These are phyloP conservation scores for Monosporascus sp. DNA, from an alignment of 2,329 filamentous ascomycete genomes.

Conservation along the genomic window DNA sequence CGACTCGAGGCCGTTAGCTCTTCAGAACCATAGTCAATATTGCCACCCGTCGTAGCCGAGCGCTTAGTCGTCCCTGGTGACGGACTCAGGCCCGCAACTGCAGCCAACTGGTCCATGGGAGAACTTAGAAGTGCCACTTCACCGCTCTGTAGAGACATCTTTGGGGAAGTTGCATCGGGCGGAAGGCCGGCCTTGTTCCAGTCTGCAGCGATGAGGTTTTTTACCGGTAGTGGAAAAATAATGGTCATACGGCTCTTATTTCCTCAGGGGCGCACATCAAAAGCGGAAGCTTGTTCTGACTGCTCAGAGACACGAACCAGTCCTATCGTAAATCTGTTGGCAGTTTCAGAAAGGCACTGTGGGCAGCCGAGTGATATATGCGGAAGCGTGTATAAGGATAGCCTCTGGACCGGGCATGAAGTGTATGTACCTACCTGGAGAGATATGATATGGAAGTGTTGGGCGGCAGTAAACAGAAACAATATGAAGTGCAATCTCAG, in stretches of 20 bases:
- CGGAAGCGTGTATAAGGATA: too few relatives aligned
- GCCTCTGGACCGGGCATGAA: too few relatives aligned
- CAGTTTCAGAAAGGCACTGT: too few relatives aligned
- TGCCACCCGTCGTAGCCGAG: background rate
- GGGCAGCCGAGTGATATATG: too few relatives aligned
- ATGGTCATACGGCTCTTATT: constrained; percentile 5
- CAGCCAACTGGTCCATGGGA: background rate
- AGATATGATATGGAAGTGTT: too few relatives aligned
- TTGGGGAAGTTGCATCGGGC: background rate
- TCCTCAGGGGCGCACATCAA: constrained; percentile 1
- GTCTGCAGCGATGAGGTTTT: background rate
- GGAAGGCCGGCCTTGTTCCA: background rate
- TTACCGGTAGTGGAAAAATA: background rate
- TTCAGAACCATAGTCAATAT: background rate
- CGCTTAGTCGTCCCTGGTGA: background rate
- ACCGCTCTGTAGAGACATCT: background rate
- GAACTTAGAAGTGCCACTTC: background rate
- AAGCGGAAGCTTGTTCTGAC: background rate
- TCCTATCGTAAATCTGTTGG: too few relatives aligned
- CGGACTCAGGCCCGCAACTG: background rate
- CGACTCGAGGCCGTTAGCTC: background rate
- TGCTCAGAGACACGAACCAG: background rate
- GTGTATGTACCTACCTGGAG: too few relatives aligned
- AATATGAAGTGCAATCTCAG: too few relatives aligned
- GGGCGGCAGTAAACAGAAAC: too few relatives aligned